Base-by-base conservation (phyloP, 306 rosid genomes). In the Clitoria ternatea region DNA sequence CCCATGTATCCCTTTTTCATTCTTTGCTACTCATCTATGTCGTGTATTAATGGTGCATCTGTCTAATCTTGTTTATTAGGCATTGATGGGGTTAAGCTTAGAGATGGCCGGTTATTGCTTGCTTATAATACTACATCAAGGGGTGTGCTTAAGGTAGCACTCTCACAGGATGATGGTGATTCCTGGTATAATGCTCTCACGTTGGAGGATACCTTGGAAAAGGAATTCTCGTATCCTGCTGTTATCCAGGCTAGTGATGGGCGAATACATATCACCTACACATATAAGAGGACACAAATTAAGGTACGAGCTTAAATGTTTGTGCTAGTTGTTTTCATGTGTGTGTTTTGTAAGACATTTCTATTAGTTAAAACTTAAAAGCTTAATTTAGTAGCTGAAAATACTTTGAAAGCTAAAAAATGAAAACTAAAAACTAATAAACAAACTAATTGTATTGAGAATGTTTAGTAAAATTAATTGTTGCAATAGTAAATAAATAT, bases 221-320 rank as follows among this genome's bases (percentile, higher is more conserved):
- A 74, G 93, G 97, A 90, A 64, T 92, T 92, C 82, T 92, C 98
- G 20, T 90, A 92, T 74, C 98, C 98, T 48, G 98, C 98, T 69
- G 93, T 88, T 78, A 92, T 92, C 52, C 89, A 88, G 76, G 90
- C 85, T 36, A 86, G 89, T 57, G 98, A 90, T 65, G 98, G 75
- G 8, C 82, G 47, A 61, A 62, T 92, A 40, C 97, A 92, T 70
- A 77, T 92, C 72, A 86, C 96, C 13, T 92, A 92, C 81, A 88
- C 98, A 65, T 92, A 90, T 69, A 61, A 88, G 30, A 88, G 97
- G 61, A 86, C 89, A 57, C 96, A 92, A 64, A 84, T 92, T 49
- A 92, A 92, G 98, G 98, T 92, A 85, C 36, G 12, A 44, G 3
- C 59, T 73, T 42, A 32, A 64, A 24, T 26, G 50, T 59, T 75